Percentiles rank a stretch among this genome's conserved stretches.
Conservation (phyloP, 176 grass and related monocot genomes). For the Oropetium thomaeum region DNA sequence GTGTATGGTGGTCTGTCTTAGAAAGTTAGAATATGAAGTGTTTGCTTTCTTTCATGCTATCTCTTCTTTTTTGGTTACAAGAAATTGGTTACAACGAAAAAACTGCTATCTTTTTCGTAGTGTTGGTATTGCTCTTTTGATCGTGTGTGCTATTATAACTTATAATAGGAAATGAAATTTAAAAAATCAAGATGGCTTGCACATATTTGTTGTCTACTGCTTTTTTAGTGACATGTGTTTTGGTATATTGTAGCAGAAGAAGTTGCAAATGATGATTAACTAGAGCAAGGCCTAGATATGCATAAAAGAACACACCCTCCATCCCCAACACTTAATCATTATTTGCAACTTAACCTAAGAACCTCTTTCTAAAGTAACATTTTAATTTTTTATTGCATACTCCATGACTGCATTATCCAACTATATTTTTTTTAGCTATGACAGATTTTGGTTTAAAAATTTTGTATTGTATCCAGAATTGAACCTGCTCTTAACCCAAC, state of each 20-base stretch:
- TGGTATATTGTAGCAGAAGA: neutral
- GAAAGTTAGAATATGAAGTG: neutral
- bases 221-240: neutral
- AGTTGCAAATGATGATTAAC: neutral
- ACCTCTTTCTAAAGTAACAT: neutral
- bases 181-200: neutral
- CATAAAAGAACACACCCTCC: no score
- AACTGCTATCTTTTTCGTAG: no score
- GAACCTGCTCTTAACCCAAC: no score
- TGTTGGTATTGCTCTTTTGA: no score
- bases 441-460: slow-evolving; percentile 9
- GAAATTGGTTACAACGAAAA: no score
- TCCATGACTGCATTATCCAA: neutral
- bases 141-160: no score
- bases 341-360: neutral
- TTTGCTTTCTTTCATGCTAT: neutral
- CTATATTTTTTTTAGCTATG: slow-evolving; percentile 1
- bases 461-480: neutral
- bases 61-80: neutral
- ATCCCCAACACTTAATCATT: no score
- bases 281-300: no score
- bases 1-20: slow-evolving; percentile 16
- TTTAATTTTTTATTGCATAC: neutral
- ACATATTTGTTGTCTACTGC: neutral
- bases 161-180: neutral